Evolutionary conservation across 441 rosid species (phyloP).

Genomic region (Capsella rubella): DNA sequence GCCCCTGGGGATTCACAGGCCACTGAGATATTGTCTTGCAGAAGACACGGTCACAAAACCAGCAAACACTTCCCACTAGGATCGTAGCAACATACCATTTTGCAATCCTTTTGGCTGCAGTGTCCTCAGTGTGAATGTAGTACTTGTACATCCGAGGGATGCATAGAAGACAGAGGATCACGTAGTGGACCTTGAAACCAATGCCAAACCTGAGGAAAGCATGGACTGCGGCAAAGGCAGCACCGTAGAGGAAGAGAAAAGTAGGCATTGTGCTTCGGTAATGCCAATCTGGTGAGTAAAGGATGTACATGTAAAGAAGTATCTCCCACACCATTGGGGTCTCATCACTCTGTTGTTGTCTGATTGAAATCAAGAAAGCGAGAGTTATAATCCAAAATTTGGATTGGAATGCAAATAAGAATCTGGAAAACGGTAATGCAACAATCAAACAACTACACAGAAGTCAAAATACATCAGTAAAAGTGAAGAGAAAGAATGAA

Average conservation of each 20-base stretch:
- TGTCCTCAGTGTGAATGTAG: conserved; percentile 81
- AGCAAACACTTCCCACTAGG: conserved; percentile 63
- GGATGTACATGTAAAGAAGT: conserved; percentile 89
- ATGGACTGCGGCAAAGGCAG: conserved; percentile 72
- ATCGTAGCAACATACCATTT: conserved; percentile 74
- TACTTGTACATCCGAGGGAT: conserved; percentile 92
- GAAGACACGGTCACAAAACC: conserved; percentile 72
- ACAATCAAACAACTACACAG: neutral
- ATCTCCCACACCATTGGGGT: conserved; percentile 98
- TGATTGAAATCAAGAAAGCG: conserved; percentile 34
- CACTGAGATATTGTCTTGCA: conserved; percentile 64
- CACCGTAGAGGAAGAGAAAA: conserved; percentile 85
- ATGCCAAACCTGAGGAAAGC: conserved; percentile 70
- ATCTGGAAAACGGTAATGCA: neutral
- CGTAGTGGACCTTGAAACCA: conserved; percentile 87
- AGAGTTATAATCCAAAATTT: neutral
- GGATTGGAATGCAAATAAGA: neutral
- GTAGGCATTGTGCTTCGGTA: conserved; percentile 93
- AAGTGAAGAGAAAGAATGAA: neutral
- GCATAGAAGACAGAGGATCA: conserved; percentile 82
- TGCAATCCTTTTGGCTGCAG: conserved; percentile 68
- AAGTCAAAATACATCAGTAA: neutral
- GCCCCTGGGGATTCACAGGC: conserved; percentile 86
- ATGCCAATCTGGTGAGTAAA: conserved; percentile 98
- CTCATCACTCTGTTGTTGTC: conserved; percentile 97